Evolutionary conservation across 352 stramenopile species (phyloP).

Genomic region (Plasmopara viticola): DNA sequence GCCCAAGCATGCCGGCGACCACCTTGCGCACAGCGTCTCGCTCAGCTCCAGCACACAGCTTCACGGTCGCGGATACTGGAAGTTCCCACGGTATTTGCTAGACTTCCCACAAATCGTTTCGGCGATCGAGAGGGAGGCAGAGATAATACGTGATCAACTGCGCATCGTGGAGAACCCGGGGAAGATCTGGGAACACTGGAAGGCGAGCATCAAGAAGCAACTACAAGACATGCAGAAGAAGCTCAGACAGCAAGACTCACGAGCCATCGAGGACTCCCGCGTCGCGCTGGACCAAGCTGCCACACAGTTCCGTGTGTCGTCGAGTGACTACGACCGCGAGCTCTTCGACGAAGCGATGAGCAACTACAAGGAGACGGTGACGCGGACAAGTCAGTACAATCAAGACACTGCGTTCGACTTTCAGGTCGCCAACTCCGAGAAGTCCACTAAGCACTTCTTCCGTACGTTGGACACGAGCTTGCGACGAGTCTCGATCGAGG

Average conservation of each 20-base stretch:
- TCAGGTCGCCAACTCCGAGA: not conserved
- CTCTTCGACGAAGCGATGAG: not conserved
- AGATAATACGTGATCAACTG: too few relatives aligned
- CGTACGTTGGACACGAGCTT: not conserved
- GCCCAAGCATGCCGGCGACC: too few relatives aligned
- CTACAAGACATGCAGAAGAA: not conserved
- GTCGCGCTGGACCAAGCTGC: not conserved
- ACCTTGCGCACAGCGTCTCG: too few relatives aligned
- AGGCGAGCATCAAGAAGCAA: not conserved
- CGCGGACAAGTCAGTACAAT: not conserved
- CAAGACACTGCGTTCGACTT: constrained; percentile 1
- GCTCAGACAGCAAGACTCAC: not conserved
- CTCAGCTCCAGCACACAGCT: too few relatives aligned
- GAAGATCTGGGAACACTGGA: not conserved
- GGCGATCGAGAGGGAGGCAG: too few relatives aligned
- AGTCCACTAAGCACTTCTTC: not conserved
- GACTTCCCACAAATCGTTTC: too few relatives aligned
- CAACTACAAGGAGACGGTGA: constrained; percentile 2
- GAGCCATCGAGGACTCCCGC: not conserved
- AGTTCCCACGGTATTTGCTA: too few relatives aligned
- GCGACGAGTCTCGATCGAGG: not conserved
- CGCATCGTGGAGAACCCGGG: not conserved
- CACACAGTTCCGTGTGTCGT: not conserved
- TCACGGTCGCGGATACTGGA: too few relatives aligned
- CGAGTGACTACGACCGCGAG: not conserved